phyloP scores from a whole-genome alignment of 2,329 filamentous ascomycete species.

The Xylaria sp. region DNA sequence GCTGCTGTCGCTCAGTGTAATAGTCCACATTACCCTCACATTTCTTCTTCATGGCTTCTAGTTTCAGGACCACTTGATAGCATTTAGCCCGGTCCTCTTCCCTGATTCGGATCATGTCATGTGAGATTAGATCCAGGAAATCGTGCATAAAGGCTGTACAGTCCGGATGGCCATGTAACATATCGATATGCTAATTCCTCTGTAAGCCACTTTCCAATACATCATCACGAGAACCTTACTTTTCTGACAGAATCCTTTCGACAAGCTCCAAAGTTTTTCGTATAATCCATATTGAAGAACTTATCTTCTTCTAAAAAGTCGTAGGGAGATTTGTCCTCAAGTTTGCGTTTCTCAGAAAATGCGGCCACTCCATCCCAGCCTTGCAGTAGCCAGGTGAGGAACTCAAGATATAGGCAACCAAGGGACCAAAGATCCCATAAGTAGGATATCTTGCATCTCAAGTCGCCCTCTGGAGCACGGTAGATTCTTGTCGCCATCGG shows the following conservation, averaged over 20 bases:
- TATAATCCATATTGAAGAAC: background rate
- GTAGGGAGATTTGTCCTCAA: background rate
- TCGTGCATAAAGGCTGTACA: background rate
- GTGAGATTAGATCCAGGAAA: background rate
- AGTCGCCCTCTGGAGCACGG: background rate
- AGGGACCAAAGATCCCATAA: background rate
- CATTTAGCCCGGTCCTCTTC: no score
- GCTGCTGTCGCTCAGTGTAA: no score
- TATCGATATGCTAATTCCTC: background rate
- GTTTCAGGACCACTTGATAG: no score
- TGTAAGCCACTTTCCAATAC: background rate
- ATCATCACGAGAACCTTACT: background rate
- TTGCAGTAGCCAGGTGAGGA: background rate
- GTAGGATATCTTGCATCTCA: background rate
- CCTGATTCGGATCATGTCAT: background rate
- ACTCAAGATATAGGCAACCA: background rate
- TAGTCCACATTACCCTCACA: no score
- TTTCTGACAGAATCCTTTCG: background rate
- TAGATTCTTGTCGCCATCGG: background rate
- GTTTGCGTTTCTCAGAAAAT: background rate
- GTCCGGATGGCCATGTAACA: background rate
- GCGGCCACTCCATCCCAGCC: background rate
- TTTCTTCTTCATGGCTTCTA: no score
- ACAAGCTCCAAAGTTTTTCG: background rate
- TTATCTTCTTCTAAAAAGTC: background rate